These are phyloP conservation scores for Penicillium waksmanii DNA, from an alignment of 495 filamentous ascomycete species.

Conservation along the genomic window DNA sequence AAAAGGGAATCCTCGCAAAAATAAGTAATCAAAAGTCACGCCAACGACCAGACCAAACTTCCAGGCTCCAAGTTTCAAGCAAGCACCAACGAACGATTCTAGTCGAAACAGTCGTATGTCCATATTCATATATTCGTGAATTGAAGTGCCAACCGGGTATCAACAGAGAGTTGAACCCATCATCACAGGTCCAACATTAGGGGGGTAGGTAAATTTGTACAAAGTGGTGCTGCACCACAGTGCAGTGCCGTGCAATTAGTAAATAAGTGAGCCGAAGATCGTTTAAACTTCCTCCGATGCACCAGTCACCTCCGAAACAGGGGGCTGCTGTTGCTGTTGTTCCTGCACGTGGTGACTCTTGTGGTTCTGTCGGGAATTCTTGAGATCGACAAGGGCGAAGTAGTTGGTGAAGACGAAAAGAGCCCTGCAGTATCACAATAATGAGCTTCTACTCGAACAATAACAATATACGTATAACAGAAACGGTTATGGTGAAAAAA, in stretches of 20 bases:
- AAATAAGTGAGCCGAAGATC: too few species aligned
- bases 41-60: background rate
- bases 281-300: constrained; percentile 4
- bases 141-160: background rate
- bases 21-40: background rate
- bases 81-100: too few species aligned
- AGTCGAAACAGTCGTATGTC: background rate
- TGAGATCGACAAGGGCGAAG: constrained; percentile 23
- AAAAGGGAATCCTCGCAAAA: background rate
- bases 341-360: background rate
- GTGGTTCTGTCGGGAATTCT: constrained; percentile 18
- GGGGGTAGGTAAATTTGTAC: background rate
- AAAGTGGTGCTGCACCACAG: too few species aligned
- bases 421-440: constrained; percentile 35
- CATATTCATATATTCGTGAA: constrained; percentile 3
- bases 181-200: background rate
- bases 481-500: too few species aligned
- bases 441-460: background rate
- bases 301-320: constrained; percentile 12
- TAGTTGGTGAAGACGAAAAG: constrained; percentile 27
- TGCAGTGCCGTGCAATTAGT: too few species aligned
- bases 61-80: too few species aligned
- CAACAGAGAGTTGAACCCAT: background rate
- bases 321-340: constrained; percentile 10
- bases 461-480: too few species aligned